A percentile compares a stretch with the other conserved stretches of the same genome.
Conservation (phyloP, 2,329 filamentous ascomycete genomes). For the Venturiaceae sp. region DNA sequence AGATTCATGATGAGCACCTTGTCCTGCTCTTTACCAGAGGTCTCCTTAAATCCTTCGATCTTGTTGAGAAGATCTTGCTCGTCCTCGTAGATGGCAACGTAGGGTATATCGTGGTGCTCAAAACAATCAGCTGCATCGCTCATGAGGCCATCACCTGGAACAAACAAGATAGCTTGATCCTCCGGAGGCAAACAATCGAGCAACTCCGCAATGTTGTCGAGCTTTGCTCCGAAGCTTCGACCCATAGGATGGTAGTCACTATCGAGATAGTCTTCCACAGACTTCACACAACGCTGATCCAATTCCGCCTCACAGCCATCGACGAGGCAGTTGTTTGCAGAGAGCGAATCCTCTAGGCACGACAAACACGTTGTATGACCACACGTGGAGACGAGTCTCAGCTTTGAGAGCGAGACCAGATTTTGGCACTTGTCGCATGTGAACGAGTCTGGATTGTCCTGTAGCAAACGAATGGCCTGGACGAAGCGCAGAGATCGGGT, state of each 20-base stretch:
- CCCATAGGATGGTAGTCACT: neutral
- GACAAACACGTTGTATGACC: neutral
- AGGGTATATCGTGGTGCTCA: neutral
- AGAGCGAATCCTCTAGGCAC: neutral
- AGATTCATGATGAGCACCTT: constrained; percentile 48
- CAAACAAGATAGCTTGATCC: constrained; percentile 14
- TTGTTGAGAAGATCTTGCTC: neutral
- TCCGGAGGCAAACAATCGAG: constrained; percentile 31
- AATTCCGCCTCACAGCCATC: neutral
- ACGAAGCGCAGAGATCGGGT: neutral
- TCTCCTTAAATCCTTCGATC: neutral
- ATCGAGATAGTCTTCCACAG: neutral
- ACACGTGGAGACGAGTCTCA: neutral
- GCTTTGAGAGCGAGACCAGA: neutral
- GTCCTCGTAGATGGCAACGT: neutral
- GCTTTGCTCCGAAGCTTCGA: constrained; percentile 12
- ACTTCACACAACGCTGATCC: neutral
- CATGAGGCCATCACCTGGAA: neutral
- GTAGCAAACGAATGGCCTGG: neutral
- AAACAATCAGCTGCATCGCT: neutral
- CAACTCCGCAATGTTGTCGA: constrained; percentile 15
- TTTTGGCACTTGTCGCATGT: neutral
- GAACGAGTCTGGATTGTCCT: neutral
- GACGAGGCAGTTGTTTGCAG: neutral
- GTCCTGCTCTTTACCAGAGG: neutral